Evolutionary conservation across 192 early-diverging fungal species (phyloP).

Genomic region (Lobosporangium transversale): DNA sequence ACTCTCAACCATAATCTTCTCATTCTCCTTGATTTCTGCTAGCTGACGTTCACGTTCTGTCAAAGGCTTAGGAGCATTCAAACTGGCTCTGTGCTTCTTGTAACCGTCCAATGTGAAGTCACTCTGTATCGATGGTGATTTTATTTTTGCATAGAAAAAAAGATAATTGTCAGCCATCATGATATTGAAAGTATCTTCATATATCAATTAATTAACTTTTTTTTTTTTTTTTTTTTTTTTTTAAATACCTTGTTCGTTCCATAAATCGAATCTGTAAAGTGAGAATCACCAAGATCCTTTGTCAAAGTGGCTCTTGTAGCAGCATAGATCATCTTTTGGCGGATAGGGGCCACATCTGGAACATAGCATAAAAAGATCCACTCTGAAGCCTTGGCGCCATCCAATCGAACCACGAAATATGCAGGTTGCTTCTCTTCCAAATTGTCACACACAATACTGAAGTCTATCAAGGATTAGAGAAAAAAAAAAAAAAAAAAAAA

Average conservation of each 20-base stretch:
- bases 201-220: not conserved
- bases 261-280: slow-evolving; percentile 86
- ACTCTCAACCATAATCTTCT: slow-evolving; percentile 50
- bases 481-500: not conserved
- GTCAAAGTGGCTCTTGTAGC: slow-evolving; percentile 81
- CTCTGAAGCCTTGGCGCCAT: slow-evolving; percentile 54
- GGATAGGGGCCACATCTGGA: slow-evolving; percentile 79
- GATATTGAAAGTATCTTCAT: too few relatives aligned
- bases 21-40: slow-evolving; percentile 70
- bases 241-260: slow-evolving; percentile 69
- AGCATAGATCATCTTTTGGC: slow-evolving; percentile 97
- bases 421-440: slow-evolving; percentile 67
- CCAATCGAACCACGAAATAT: slow-evolving; percentile 74
- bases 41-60: slow-evolving; percentile 88
- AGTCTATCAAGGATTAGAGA: slow-evolving; percentile 54
- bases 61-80: slow-evolving; percentile 78
- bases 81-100: slow-evolving; percentile 65
- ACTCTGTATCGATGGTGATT: too few relatives aligned
- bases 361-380: slow-evolving; percentile 87
- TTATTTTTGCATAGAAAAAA: too few relatives aligned
- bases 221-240: not conserved
- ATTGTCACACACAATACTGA: slow-evolving; percentile 55
- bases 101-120: slow-evolving; percentile 77
- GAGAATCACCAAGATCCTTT: slow-evolving; percentile 82
- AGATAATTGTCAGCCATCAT: not conserved